These are phyloP conservation scores for Hypoxylon rubiginosum DNA, from an alignment of 2,329 filamentous ascomycete genomes.

Conservation along the genomic window DNA sequence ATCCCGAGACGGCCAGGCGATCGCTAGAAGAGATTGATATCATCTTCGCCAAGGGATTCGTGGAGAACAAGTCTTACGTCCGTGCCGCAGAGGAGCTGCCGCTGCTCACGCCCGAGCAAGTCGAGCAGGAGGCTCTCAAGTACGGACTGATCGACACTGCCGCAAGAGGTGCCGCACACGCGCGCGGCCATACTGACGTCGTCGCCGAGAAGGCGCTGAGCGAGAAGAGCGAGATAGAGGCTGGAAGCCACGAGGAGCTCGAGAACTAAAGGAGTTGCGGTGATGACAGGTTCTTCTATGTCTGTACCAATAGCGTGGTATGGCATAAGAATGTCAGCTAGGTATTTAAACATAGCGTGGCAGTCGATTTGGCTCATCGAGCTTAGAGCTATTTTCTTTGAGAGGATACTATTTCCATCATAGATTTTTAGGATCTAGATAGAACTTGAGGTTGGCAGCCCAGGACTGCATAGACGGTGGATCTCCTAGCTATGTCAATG, in stretches of 20 bases:
- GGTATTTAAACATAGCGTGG: slow-evolving; percentile 4
- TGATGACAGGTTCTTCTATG: neutral
- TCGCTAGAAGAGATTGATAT: slow-evolving; percentile 70
- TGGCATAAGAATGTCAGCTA: neutral
- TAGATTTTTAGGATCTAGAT: slow-evolving; percentile 24
- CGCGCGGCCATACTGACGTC: slow-evolving; percentile 17
- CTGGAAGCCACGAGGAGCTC: slow-evolving; percentile 42
- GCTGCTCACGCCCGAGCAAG: slow-evolving; percentile 63
- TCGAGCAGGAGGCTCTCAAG: slow-evolving; percentile 63
- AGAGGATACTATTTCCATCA: too few species aligned
- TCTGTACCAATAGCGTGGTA: neutral
- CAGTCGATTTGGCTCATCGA: neutral
- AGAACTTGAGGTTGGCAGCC: slow-evolving; percentile 9
- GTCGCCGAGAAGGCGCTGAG: slow-evolving; percentile 39
- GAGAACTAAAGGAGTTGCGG: slow-evolving; percentile 27
- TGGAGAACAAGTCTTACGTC: slow-evolving; percentile 72
- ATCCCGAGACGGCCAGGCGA: slow-evolving; percentile 64
- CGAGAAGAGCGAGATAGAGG: slow-evolving; percentile 45
- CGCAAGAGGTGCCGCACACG: slow-evolving; percentile 38
- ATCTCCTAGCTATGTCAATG: slow-evolving; percentile 4
- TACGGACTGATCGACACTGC: slow-evolving; percentile 51
- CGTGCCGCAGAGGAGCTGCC: slow-evolving; percentile 69
- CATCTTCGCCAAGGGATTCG: slow-evolving; percentile 71
- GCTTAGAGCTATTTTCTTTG: slow-evolving; percentile 1
- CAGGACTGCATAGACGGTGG: slow-evolving; percentile 29